Evolutionary conservation across 306 rosid species (phyloP), one percentile per base, ranked within the genome.

Genomic region (Dicorynia guianensis): DNA sequence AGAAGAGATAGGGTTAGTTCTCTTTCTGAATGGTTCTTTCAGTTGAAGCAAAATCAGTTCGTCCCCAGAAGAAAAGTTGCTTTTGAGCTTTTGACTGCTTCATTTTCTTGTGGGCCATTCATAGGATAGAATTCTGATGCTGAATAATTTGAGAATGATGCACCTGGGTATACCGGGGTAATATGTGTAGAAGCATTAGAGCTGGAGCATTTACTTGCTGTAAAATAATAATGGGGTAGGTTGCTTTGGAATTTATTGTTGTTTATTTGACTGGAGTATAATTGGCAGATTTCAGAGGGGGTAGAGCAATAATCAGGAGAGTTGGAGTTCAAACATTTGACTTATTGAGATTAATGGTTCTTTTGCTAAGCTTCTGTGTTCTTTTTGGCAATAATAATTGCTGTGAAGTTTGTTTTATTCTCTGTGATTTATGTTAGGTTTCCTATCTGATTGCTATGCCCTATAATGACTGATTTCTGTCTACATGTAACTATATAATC

Each of bases 241-340:
- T 25, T 25, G 30, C 49, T 33, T 60, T 66, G 67, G 34, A 65
- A 59, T 65, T 66, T 53, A 58, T 55, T 76, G 39, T 70, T 66
- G 30, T 64, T 11, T 42, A 71, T 58, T 40, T 71, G 57, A 61
- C 52, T 76, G 61, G 25, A 55, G 12, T 56, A 46, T 65, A 56
- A 48, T 35, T 65, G 68, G 67, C 13, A 63, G 52, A 4, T 70
- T 50, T 78, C 54, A 38, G 14, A 39, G 17, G 12, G 30, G 48
- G 30, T 71, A 55, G 38, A n/a, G 5, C 6, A 64, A 55, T 19
- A 36, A 36, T 63, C 47, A 40, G 43, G 30, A 61, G 30, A 25
- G 30, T 25, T 25, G 30, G 30, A 25, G 36, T 40, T 76, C 67
- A 46, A 76, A 18, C 25, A 46, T 47, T 30, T 57, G 18, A 67